Base-by-base conservation (phyloP, 148 eudicot species). In the Rhododendron kiyosumense region DNA sequence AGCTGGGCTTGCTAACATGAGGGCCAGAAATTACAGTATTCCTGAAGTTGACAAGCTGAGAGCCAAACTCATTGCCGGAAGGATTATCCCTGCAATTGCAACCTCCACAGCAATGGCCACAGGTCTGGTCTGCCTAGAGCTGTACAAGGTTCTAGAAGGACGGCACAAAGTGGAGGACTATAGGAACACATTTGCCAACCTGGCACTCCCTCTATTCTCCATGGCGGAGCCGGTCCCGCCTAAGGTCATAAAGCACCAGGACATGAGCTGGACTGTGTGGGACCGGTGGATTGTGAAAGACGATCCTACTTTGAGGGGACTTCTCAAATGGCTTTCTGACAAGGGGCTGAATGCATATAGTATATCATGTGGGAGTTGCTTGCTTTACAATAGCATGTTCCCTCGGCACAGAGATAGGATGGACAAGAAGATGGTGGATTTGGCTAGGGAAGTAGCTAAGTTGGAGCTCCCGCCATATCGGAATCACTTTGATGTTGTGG, bases 81-180 rank as follows among this genome's bases (percentile, higher is more conserved):
- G 99, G 86, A 96, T 96, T 24, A 93, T 96, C 65, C 99, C 98
- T 59, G 99, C 98, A 22, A 95, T 96, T 65, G 99, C 98, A 80
- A 96, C 99, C 38, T 75, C 97, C 57, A 96, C 98, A 9, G 96
- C 98, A 15, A 89, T 94, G 95, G 99, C 99, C 52, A 94, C 99
- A 5, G 99, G 99, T 48, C 87, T 96, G 22, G 99, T 96, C 32
- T 96, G 98, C 89, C 91, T 96, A 41, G 98, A 96, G 94, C 93
- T 96, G 1, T 96, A 96, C 91, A 96, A 96, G 92, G 96, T 91
- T 84, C 83, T 96, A 15, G 92, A 88, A 48, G 96, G 93, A 43
- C 79, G 49, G 17, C 99, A 94, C 90, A 95, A 91, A 78, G 65
- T 93, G 74, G 99, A 95, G 88, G 99, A 94, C 85, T 96, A 94